A percentile compares a stretch with the other conserved stretches of the same genome.
Evolutionary conservation across 164 flowering plant genomes (phyloP).

Genomic region (Stephania cephalantha): DNA sequence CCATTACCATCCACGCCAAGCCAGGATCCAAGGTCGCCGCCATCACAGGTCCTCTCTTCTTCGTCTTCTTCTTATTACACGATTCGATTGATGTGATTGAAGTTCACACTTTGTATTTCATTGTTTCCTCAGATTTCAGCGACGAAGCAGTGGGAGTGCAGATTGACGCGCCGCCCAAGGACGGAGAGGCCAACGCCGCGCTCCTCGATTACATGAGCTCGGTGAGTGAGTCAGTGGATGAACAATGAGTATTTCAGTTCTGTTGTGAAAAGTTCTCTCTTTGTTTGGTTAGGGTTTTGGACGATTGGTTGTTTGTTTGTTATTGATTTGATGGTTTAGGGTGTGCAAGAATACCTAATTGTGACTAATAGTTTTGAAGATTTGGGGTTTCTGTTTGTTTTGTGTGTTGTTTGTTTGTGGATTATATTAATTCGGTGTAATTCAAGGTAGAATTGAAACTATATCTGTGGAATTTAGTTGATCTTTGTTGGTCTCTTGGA

Average conservation of each 20-base stretch:
- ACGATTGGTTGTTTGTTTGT: neutral
- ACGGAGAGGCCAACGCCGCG: conserved; percentile 94
- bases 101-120: neutral
- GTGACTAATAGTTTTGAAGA: neutral
- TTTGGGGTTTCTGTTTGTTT: neutral
- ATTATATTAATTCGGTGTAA: neutral
- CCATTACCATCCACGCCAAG: conserved; percentile 90
- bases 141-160: conserved; percentile 90
- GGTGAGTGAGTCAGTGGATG: conserved; percentile 30
- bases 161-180: conserved; percentile 89
- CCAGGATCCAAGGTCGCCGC: conserved; percentile 85
- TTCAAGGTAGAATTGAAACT: neutral
- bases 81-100: neutral
- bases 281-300: neutral
- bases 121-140: conserved; percentile 40
- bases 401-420: neutral
- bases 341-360: neutral
- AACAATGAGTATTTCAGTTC: neutral
- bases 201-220: conserved; percentile 83
- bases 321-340: neutral
- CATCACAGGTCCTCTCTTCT: conserved; percentile 51
- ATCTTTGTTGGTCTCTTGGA: neutral
- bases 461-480: neutral
- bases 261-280: no score
- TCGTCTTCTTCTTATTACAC: neutral